Conservation (phyloP, 176 grass and related monocot genomes). For the Cenchrus purpureus region DNA sequence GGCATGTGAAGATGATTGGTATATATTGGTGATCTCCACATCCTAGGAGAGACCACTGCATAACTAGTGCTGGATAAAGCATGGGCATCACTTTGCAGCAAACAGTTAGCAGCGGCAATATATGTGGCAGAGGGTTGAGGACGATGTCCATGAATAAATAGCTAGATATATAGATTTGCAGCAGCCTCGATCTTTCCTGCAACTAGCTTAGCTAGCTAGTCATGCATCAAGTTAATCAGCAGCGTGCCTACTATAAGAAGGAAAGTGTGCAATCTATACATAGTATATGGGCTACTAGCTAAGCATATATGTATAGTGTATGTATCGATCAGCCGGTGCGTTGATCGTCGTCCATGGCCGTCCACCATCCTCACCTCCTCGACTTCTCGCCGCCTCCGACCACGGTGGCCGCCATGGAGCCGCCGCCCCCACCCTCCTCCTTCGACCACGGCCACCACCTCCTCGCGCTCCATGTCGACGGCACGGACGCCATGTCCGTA, state of each 20-base stretch:
- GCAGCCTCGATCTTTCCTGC: neutral
- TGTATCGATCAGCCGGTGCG: no score
- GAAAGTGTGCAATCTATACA: no score
- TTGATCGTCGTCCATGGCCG: constrained; percentile 32
- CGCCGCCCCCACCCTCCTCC: neutral
- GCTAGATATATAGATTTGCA: neutral
- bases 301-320: no score
- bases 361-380: constrained; percentile 41
- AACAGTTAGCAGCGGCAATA: neutral
- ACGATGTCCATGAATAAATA: neutral
- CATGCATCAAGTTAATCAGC: neutral
- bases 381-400: constrained; percentile 39
- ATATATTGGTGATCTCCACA: constrained; percentile 26
- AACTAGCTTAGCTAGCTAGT: neutral
- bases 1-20: constrained; percentile 27
- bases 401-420: constrained; percentile 10
- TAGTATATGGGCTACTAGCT: no score
- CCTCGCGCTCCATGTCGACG: neutral
- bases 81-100: neutral
- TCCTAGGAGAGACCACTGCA: constrained; percentile 28
- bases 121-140: neutral
- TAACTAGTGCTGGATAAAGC: neutral
- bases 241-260: no score
- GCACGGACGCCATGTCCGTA: neutral
- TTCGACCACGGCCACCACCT: constrained; percentile 28